A percentile compares a stretch with the other conserved stretches of the same genome.
These are phyloP conservation scores for Psilocybe mexicana DNA, from an alignment of 1,284 basidiomycete genomes.

Conservation along the genomic window DNA sequence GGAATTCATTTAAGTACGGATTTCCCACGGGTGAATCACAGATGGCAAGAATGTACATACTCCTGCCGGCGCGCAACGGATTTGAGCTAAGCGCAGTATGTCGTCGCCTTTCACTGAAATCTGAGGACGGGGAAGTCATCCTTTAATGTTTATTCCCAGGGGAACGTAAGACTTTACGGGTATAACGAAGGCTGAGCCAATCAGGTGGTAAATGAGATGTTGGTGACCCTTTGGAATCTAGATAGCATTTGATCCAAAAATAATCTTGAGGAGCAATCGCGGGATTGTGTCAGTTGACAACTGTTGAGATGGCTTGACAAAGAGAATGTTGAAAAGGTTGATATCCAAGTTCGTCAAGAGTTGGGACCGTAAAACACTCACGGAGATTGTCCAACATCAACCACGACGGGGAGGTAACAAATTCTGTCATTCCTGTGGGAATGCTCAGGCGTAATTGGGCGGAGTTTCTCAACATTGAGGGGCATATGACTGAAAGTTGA, in stretches of 20 bases:
- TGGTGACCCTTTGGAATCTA: constrained; percentile 13
- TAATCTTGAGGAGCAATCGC: constrained; percentile 16
- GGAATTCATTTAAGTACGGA: constrained; percentile 21
- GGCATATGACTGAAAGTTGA: constrained; percentile 6
- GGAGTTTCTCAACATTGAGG: constrained; percentile 1
- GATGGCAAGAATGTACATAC: constrained; percentile 9
- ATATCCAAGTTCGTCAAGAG: background rate
- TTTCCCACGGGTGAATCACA: constrained; percentile 20
- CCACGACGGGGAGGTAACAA: background rate
- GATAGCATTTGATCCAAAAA: constrained; percentile 16
- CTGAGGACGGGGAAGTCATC: constrained; percentile 15
- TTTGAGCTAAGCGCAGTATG: constrained; percentile 15
- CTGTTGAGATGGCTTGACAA: constrained; percentile 8
- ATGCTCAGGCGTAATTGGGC: constrained; percentile 1
- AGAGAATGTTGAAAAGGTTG: constrained; percentile 8
- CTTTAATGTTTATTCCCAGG: constrained; percentile 13
- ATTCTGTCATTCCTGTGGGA: constrained; percentile 6
- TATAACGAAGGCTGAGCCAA: constrained; percentile 21
- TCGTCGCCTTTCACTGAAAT: constrained; percentile 9
- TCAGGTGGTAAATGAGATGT: constrained; percentile 15
- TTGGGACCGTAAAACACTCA: background rate
- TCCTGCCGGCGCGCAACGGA: constrained; percentile 9
- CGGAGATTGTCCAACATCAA: constrained; percentile 2
- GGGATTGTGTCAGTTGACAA: constrained; percentile 18
- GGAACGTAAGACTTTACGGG: constrained; percentile 13